Conservation (phyloP, 495 filamentous ascomycete species). For the Astrocystis sublimbata region DNA sequence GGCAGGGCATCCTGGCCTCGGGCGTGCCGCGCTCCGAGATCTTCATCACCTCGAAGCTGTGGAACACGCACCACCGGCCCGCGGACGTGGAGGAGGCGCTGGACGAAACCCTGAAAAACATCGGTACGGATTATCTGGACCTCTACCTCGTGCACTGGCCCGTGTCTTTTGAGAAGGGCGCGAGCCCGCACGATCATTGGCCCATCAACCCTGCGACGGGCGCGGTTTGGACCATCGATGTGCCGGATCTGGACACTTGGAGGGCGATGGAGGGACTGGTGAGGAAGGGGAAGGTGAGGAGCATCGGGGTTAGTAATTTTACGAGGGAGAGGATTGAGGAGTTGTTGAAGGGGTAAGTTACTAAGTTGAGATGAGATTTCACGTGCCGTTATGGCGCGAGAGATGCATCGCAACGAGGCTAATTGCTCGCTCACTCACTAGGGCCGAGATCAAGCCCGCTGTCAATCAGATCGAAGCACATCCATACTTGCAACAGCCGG, state of each 20-base stretch:
- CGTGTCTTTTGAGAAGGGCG: constrained; percentile 30
- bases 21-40: constrained; percentile 68
- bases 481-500: constrained; percentile 58
- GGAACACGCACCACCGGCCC: constrained; percentile 44
- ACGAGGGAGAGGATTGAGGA: constrained; percentile 47
- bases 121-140: constrained; percentile 58
- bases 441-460: constrained; percentile 43
- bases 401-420: background rate
- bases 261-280: constrained; percentile 54
- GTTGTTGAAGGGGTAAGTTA: constrained; percentile 36
- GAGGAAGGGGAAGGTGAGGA: constrained; percentile 45
- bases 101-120: constrained; percentile 47
- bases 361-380: too few species aligned
- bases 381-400: background rate
- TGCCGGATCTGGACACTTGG: constrained; percentile 36
- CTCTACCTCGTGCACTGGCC: constrained; percentile 77
- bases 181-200: constrained; percentile 25
- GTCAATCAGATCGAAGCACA: constrained; percentile 66
- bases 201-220: constrained; percentile 31
- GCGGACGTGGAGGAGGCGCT: constrained; percentile 49
- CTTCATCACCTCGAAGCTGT: constrained; percentile 65
- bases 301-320: constrained; percentile 61
- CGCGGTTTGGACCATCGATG: constrained; percentile 25
- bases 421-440: background rate
- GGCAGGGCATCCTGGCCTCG: constrained; percentile 49